A percentile compares a stretch with the other conserved stretches of the same genome.
phyloP scores from a whole-genome alignment of 257 asterid species.

The Solanum etuberosum region DNA sequence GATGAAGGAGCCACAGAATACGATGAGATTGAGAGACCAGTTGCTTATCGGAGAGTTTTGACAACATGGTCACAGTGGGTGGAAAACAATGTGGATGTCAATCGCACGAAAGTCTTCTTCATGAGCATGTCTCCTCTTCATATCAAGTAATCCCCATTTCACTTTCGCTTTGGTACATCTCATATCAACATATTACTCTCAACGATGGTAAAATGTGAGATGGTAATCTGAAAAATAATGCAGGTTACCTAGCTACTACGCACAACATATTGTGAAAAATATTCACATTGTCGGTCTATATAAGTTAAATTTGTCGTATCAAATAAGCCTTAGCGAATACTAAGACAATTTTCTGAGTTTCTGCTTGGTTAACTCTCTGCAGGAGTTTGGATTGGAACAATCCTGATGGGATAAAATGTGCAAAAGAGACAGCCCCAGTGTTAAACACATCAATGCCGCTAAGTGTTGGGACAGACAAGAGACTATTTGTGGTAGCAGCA shows the following conservation, averaged over 20 bases:
- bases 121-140: constrained; percentile 99
- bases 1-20: constrained; percentile 53
- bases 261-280: not conserved
- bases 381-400: constrained; percentile 89
- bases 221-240: not conserved
- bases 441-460: constrained; percentile 50
- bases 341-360: not conserved
- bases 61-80: constrained; percentile 79
- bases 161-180: not conserved
- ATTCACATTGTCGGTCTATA: not conserved
- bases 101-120: constrained; percentile 59
- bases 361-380: not conserved
- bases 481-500: constrained; percentile 32
- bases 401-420: constrained; percentile 70
- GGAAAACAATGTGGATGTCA: constrained; percentile 40
- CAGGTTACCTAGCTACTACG: not conserved
- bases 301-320: not conserved
- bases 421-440: constrained; percentile 51
- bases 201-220: not conserved
- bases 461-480: constrained; percentile 52
- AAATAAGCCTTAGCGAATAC: not conserved
- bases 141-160: constrained; percentile 39
- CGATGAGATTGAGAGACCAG: constrained; percentile 52
- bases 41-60: constrained; percentile 58
- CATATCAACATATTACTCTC: not conserved